Evolutionary conservation across 2,329 filamentous ascomycete genomes (phyloP).

Genomic region (Fusarium equiseti): DNA sequence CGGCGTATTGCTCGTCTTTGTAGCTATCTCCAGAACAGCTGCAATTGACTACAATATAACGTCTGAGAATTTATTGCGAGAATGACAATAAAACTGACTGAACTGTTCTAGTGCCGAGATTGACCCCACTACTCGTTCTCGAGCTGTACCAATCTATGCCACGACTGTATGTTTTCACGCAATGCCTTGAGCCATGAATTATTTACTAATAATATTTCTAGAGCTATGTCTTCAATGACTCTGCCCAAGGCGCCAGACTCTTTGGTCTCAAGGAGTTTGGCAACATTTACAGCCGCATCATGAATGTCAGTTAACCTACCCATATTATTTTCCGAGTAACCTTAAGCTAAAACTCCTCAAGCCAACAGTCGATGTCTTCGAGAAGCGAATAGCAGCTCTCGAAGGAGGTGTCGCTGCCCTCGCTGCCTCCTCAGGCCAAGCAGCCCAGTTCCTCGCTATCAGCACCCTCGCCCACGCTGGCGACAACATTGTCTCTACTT

Average conservation of each 20-base stretch:
- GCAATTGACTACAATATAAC: not conserved
- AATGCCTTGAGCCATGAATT: not conserved
- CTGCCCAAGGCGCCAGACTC: conserved; percentile 91
- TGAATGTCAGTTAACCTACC: conserved; percentile 74
- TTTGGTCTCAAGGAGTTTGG: conserved; percentile 97
- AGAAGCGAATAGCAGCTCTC: conserved; percentile 94
- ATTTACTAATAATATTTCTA: conserved; percentile 50
- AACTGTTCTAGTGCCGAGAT: conserved; percentile 73
- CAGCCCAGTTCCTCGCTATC: conserved; percentile 92
- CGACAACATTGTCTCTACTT: conserved; percentile 93
- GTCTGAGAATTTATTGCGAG: not conserved
- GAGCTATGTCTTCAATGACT: conserved; percentile 96
- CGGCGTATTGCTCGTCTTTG: conserved; percentile 13
- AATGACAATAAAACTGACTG: conserved; percentile 16
- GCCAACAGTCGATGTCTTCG: conserved; percentile 95
- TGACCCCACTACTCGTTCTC: conserved; percentile 84
- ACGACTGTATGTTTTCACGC: conserved; percentile 68
- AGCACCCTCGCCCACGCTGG: conserved; percentile 85
- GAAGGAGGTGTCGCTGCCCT: conserved; percentile 92
- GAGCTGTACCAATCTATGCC: conserved; percentile 96
- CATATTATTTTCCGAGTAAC: not conserved
- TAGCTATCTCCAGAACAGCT: not conserved
- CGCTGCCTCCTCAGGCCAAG: conserved; percentile 86
- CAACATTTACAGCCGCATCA: conserved; percentile 97
- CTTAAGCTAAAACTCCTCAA: conserved; percentile 50